These are phyloP conservation scores for grape (Vitis vinifera) DNA, from an alignment of 164 flowering plant species.

Conservation along the genomic window DNA sequence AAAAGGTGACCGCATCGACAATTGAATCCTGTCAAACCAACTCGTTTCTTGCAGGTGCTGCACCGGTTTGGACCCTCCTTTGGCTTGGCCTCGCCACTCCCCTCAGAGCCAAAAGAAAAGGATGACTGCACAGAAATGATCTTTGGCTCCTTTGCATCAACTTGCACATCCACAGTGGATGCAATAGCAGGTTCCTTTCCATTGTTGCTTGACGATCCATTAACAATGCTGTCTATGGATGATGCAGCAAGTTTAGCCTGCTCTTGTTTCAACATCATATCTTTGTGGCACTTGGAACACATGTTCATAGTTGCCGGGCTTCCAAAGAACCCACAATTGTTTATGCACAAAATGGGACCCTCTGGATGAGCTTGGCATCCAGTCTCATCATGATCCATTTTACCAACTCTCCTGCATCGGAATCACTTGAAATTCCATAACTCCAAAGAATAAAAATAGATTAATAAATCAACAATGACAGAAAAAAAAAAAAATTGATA, in stretches of 20 bases:
- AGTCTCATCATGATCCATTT: slow-evolving; percentile 56
- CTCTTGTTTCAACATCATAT: slow-evolving; percentile 42
- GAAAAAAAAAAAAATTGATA: not conserved
- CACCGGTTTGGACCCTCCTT: slow-evolving; percentile 50
- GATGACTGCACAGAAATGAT: slow-evolving; percentile 15
- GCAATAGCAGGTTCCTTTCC: slow-evolving; percentile 23
- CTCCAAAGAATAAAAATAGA: not conserved
- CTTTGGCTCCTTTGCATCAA: slow-evolving; percentile 21
- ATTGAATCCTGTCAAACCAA: slow-evolving; percentile 53
- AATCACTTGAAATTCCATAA: slow-evolving; percentile 1
- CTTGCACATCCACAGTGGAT: slow-evolving; percentile 18
- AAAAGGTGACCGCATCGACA: slow-evolving; percentile 49
- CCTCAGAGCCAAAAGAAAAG: slow-evolving; percentile 8
- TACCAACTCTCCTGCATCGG: slow-evolving; percentile 26
- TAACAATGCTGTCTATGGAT: slow-evolving; percentile 38
- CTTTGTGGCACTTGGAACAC: slow-evolving; percentile 65
- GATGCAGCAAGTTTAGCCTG: slow-evolving; percentile 51
- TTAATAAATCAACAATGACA: not conserved
- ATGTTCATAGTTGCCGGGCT: slow-evolving; percentile 58
- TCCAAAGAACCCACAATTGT: slow-evolving; percentile 59
- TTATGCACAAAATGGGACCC: slow-evolving; percentile 46
- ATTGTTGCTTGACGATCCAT: slow-evolving; percentile 35
- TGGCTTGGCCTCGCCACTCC: slow-evolving; percentile 28
- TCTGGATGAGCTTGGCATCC: slow-evolving; percentile 54
- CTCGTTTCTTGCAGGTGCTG: slow-evolving; percentile 42